Evolutionary conservation across 2,329 filamentous ascomycete genomes (phyloP), one percentile per base, ranked within the genome.

Genomic region (Pseudogymnoascus verrucosus): DNA sequence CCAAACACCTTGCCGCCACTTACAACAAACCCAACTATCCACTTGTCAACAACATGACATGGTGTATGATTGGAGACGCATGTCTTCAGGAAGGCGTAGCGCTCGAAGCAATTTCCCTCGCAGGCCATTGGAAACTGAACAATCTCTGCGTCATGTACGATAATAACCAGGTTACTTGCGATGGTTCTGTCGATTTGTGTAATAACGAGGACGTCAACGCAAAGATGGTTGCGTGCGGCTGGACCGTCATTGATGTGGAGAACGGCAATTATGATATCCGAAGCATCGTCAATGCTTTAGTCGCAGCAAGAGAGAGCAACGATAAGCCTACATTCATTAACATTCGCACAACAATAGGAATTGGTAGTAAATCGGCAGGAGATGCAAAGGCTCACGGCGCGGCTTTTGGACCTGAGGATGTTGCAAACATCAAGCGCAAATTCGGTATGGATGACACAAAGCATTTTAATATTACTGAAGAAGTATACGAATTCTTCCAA

Each of bases 311-410:
- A 31, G 68, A 67, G 1, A 73, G 71, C 1, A 75, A 71, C 4
- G 74, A 77, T 1, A 80, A 80, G 67, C 81, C 81, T 0, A 78
- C 76, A 0, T 82, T 83, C 65, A 78, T 83, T 72, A 83, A 83
- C 54, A 71, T 80, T 12, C 74, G 74, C 5, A 82, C 80, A 0
- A 70, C 79, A 0, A 82, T 82, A 47, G 80, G 80, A 0, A 64
- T 80, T 5, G 78, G 78, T 1, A 80, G 62, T 37, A 60, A 60
- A n/a, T 36, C 61, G 16, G 64, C 65, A n/a, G 68, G 68, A 37
- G 64, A 67, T 63, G 67, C 79, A 75, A 66, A 67, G 44, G 67
- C 68, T 8, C 69, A 71, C 61, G 67, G 67, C 31, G 65, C 66
- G 31, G 66, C 68, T 10, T 66, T 69, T 62, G 67, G 65, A 16